phyloP scores from a whole-genome alignment of 2,329 filamentous ascomycete species.

The Dryadomyces quercivorus region DNA sequence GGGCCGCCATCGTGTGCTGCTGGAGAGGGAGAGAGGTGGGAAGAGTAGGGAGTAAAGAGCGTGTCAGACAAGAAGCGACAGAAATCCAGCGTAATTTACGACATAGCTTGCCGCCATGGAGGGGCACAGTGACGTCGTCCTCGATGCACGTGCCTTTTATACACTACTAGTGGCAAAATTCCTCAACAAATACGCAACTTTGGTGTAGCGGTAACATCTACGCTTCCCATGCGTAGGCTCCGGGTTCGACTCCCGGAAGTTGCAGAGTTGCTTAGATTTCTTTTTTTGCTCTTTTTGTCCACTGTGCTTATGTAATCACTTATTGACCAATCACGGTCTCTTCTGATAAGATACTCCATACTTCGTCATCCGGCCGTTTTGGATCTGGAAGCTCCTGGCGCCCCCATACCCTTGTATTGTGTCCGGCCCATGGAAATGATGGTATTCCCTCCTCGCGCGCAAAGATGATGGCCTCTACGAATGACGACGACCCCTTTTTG shows the following conservation, averaged over 20 bases:
- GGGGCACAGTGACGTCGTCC: background rate
- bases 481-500: constrained; percentile 59
- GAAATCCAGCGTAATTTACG: background rate
- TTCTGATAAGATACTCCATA: background rate
- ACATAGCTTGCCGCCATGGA: background rate
- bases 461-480: constrained; percentile 55
- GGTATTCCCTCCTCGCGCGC: background rate
- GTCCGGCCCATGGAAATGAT: background rate
- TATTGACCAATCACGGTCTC: background rate
- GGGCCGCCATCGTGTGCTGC: constrained; percentile 16
- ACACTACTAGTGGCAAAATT: background rate
- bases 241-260: constrained; percentile 18
- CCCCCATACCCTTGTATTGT: background rate
- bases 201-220: constrained; percentile 19
- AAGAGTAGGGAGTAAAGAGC: background rate
- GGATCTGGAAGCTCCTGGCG: background rate
- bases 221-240: constrained; percentile 18
- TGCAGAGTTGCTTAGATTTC: constrained; percentile 10
- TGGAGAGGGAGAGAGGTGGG: background rate
- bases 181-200: constrained; percentile 9
- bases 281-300: background rate
- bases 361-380: background rate
- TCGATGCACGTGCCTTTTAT: background rate
- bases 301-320: background rate
- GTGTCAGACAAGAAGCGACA: background rate